A percentile compares a stretch with the other conserved stretches of the same genome.
Conservation (phyloP, 805 yeast genomes). For the Pichia kluyveri region DNA sequence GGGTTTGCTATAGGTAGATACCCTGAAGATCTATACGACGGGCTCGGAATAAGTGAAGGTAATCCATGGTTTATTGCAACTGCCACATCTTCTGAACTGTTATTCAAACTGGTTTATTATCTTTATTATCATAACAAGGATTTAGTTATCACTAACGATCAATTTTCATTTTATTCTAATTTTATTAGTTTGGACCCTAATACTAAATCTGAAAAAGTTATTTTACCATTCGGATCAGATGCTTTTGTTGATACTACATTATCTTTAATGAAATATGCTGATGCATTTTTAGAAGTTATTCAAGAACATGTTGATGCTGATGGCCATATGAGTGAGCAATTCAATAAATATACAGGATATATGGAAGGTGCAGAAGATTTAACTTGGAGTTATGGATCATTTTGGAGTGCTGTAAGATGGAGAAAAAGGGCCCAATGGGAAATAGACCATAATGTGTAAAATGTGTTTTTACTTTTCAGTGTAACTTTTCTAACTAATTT, state of each 20-base stretch:
- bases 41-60: slow-evolving; percentile 62
- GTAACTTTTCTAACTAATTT: not conserved
- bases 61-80: slow-evolving; percentile 92
- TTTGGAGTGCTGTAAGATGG: slow-evolving; percentile 62
- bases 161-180: slow-evolving; percentile 13
- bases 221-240: slow-evolving; percentile 29
- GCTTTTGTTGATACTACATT: slow-evolving; percentile 39
- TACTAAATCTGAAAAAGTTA: slow-evolving; percentile 6
- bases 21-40: slow-evolving; percentile 88
- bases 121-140: slow-evolving; percentile 32
- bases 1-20: slow-evolving; percentile 82
- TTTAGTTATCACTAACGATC: slow-evolving; percentile 27
- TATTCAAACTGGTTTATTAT: slow-evolving; percentile 46
- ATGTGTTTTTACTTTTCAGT: not conserved
- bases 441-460: not conserved
- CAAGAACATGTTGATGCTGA: slow-evolving; percentile 51
- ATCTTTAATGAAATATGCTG: slow-evolving; percentile 48
- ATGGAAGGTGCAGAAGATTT: slow-evolving; percentile 82
- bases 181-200: slow-evolving; percentile 19
- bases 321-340: slow-evolving; percentile 84
- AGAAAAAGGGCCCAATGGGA: slow-evolving; percentile 32
- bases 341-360: slow-evolving; percentile 69
- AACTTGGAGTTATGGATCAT: slow-evolving; percentile 86
- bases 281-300: slow-evolving; percentile 54
- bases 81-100: slow-evolving; percentile 55